Conservation (phyloP, 441 rosid species). For the Melastoma candidum region DNA sequence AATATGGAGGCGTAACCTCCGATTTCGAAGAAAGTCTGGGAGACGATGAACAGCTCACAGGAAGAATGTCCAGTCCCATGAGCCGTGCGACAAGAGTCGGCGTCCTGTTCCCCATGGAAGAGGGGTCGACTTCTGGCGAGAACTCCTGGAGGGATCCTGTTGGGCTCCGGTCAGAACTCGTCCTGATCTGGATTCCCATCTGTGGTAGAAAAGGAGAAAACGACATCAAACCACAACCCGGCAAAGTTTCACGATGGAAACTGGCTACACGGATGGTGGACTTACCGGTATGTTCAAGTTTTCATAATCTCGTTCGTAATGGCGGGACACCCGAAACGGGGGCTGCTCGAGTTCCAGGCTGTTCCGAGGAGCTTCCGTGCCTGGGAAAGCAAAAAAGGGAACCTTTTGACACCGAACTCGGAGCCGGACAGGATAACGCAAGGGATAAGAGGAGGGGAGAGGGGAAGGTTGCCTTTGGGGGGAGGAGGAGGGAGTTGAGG, state of each 20-base stretch:
- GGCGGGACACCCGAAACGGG: conserved; percentile 21
- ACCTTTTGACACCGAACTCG: not conserved
- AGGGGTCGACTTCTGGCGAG: conserved; percentile 47
- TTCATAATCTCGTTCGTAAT: conserved; percentile 23
- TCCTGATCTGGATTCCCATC: conserved; percentile 74
- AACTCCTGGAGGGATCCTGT: conserved; percentile 24
- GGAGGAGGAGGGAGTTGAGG: conserved; percentile 19
- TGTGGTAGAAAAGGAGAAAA: conserved; percentile 13
- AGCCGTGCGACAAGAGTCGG: conserved; percentile 85
- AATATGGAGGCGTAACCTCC: conserved; percentile 18
- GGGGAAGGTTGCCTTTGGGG: conserved; percentile 38
- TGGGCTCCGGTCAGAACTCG: conserved; percentile 26
- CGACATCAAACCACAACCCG: not conserved
- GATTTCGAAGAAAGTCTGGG: conserved; percentile 27
- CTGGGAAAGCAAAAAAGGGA: conserved; percentile 20
- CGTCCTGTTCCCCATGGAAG: conserved; percentile 56
- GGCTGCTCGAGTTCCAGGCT: conserved; percentile 61
- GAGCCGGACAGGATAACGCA: not conserved
- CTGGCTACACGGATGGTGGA: not conserved
- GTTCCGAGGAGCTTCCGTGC: conserved; percentile 71
- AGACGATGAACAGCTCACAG: conserved; percentile 40
- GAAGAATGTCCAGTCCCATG: conserved; percentile 92
- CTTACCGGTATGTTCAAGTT: conserved; percentile 43
- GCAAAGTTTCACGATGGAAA: too few relatives aligned
- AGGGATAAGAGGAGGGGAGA: not conserved